These are phyloP conservation scores for Magnolia officinalis DNA, from an alignment of 164 flowering plant genomes.

Conservation along the genomic window DNA sequence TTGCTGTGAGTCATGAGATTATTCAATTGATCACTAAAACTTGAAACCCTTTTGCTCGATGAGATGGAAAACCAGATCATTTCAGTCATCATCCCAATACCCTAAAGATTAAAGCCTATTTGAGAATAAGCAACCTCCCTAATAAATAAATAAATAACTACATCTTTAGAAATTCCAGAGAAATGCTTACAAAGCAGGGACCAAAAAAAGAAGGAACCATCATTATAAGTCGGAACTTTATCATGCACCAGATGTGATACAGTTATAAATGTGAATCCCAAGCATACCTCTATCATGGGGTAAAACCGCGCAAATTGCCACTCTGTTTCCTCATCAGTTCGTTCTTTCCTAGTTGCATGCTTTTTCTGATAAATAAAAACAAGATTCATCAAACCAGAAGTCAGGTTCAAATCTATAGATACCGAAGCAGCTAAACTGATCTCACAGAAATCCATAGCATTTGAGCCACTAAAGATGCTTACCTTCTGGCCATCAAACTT, in stretches of 20 bases:
- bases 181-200: too few relatives aligned
- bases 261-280: neutral
- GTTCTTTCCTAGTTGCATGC: conserved; percentile 78
- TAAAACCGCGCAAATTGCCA: conserved; percentile 93
- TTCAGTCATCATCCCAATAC: too few relatives aligned
- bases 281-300: conserved; percentile 88
- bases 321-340: conserved; percentile 62
- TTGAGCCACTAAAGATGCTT: conserved; percentile 5
- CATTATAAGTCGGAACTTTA: neutral
- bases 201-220: too few relatives aligned
- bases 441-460: conserved; percentile 1
- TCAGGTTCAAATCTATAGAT: neutral
- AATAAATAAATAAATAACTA: too few relatives aligned
- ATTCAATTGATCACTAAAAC: too few relatives aligned
- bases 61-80: too few relatives aligned
- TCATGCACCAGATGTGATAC: neutral
- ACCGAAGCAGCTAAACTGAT: too few relatives aligned
- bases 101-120: too few relatives aligned
- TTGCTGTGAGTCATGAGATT: too few relatives aligned
- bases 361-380: conserved; percentile 43
- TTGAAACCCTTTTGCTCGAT: too few relatives aligned
- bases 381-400: neutral
- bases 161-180: too few relatives aligned
- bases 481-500: conserved; percentile 92
- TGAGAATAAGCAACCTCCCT: too few relatives aligned